Base-by-base conservation (phyloP, 192 early-diverging fungal species). In the Mortierella alpina region DNA sequence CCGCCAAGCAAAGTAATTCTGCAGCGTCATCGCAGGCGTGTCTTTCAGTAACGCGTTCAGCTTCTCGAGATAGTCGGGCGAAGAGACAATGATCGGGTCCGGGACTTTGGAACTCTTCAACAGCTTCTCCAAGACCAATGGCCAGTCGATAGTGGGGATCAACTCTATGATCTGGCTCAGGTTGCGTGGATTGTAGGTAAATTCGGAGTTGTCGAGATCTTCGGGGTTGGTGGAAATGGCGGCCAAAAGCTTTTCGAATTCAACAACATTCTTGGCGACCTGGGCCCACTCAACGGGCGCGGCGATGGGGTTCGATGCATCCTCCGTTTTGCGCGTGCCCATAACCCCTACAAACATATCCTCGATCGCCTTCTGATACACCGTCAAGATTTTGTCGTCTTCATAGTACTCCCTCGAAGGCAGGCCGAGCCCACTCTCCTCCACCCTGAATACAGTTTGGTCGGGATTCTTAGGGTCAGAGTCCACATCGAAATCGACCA, bases 351-450 rank as follows among this genome's bases (percentile, higher is more conserved):
- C 39, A 59, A 91, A 68, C 48, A 88, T 78, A 5, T 87, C 80
- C 12, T 70, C 55, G 42, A 92, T 54, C 12, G 79, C 79, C 14
- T 50, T 58, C 66, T 83, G 59, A 51, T 89, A 91, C 15, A 78
- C 52, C 22, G 31, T 55, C 13, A 90, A 14, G 10, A 84, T 80
- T 4, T 87, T 73, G 9, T 76, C 49, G 9, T 92, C 83, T 17
- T 83, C 55, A 75, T 93, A 93, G 54, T 92, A 92, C 49, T 92
- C 86, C 45, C 87, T 92, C 31, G 89, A 87, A n/a, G 92, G 91
- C 45, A 92, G 57, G 41, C 76, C 85, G n/a, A 92, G 76, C 4
- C 87, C 89, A 40, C 45, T 66, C 71, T 92, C 89, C 5, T 22
- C 53, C 18, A 94, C 41, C 13, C 49, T 47, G 47, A 93, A 75